Base-by-base conservation (phyloP, 2,329 filamentous ascomycete genomes). In the Herpotrichia juniperi region DNA sequence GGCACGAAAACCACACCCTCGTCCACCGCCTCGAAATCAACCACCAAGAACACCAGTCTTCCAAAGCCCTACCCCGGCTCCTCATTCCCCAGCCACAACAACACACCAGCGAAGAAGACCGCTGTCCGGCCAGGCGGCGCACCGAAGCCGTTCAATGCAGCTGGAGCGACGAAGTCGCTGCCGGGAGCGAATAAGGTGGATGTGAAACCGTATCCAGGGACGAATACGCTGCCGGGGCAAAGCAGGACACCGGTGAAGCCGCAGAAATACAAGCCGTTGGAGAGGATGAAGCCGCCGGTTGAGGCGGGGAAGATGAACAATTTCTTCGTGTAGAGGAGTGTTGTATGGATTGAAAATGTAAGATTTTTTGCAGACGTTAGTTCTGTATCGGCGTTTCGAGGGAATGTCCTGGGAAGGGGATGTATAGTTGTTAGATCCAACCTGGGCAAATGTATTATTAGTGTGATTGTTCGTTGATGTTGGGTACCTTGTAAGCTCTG, bases 201-300 rank as follows among this genome's bases (percentile, higher is more conserved):
- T 17, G 11, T 14, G 37, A 53, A 54, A 25, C 50, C 66, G 34
- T 71, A 72, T 51, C 66, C 69, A 0, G 70, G 67, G 1, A 70
- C 67, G 17, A 68, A 63, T 30, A 70, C 67, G 26, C 35, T 66
- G 42, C 65, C 67, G 0, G 67, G 68, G 1, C 62, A 65, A 42
- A 59, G 50, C 17, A 62, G 54, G 52, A 62, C 61, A 22, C 66
- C 68, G 0, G 68, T 72, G 9, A 57, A 51, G 44, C 53, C 56
- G 51, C 51, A 61, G 45, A 62, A 51, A 55, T 63, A 62, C 45
- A 67, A 64, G 63, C 58, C 67, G 16, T 37, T 60, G 46, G 61
- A 61, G 47, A 60, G 58, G 40, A 26, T 68, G 47, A 64, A 61
- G 21, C 53, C 60, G 39, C 62, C 63, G 54, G 58, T 64, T 12